These are phyloP conservation scores for Diospyros lotus DNA, from an alignment of 148 eudicot genomes.

Conservation along the genomic window DNA sequence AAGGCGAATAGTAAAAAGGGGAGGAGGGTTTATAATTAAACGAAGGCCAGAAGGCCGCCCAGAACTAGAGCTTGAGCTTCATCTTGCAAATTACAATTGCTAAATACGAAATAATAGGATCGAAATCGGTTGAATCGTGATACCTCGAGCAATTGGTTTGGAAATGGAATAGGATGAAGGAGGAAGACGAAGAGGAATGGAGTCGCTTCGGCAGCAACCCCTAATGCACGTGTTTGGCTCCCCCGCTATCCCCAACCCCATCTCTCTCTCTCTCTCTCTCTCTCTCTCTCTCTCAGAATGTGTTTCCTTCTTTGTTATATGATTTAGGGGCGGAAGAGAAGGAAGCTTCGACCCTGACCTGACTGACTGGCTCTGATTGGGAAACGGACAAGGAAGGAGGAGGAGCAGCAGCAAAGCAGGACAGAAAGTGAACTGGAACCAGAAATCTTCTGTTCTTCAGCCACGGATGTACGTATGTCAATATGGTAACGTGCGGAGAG, in stretches of 20 bases:
- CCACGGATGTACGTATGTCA: too few relatives aligned
- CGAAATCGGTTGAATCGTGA: background rate
- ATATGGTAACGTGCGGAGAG: too few relatives aligned
- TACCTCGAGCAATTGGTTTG: slow-evolving; percentile 80
- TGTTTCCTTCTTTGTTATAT: background rate
- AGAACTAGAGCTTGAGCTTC: background rate
- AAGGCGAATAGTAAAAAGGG: background rate
- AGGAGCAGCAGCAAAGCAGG: background rate
- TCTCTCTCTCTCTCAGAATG: background rate
- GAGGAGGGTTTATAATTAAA: background rate
- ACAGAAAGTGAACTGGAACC: too few relatives aligned
- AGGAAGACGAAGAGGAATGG: slow-evolving; percentile 78
- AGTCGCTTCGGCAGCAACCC: slow-evolving; percentile 80
- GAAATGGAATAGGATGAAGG: slow-evolving; percentile 61
- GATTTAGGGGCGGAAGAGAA: background rate
- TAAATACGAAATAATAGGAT: background rate
- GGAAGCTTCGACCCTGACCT: background rate
- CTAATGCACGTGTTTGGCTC: slow-evolving; percentile 85
- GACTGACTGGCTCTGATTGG: background rate
- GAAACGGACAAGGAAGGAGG: background rate
- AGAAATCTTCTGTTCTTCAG: too few relatives aligned
- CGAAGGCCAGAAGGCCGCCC: background rate
- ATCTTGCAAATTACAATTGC: background rate
- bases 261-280: slow-evolving; percentile 13
- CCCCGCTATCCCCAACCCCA: slow-evolving; percentile 51